Evolutionary conservation across 2,329 filamentous ascomycete genomes (phyloP), one percentile per base, ranked within the genome.

Genomic region (Verticillium zaregamsianum): DNA sequence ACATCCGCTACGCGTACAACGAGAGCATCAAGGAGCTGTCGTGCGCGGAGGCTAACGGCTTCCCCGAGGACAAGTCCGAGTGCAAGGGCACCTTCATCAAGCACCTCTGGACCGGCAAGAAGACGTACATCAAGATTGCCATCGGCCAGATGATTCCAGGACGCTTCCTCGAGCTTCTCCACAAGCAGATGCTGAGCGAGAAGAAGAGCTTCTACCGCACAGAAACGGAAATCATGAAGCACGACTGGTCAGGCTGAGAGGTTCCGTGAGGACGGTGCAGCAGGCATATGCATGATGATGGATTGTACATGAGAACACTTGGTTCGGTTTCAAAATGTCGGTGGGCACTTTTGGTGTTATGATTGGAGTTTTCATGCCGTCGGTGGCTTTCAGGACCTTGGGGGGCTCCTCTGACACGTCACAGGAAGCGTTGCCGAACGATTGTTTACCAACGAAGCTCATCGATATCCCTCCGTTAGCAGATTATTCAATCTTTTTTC

Each of bases 1-100:
- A 69, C 61, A 73, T 79, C 59, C 74, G 78, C 40, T 80, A 80
- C 68, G 73, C 76, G 59, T 78, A 73, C 62, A 70, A 69, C 49
- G 71, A 76, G 61, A 73, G 76, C 63, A 77, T 80, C 64, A 72
- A 70, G 63, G 72, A 73, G 63, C 72, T 80, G 7, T 71, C 73
- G 7, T 80, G 78, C 62, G 71, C 67, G 17, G 78, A 80, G 61
- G 78, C 77, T 65, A 80, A 80, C 66, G 78, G 78, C 31, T 79
- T 73, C 65, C 74, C 75, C 35, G 70, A 77, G 67, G 74, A 72
- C 59, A 65, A 68, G 20, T 70, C 71, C 7, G 74, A 72, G 20
- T 80, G 78, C 61, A 65, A 73, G 8, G 78, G 78, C 32, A 71
- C 69, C 39, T 77, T 80, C 61, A 73, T 80, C 62, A 74, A 76